Percentiles rank a stretch among this genome's conserved stretches.
Evolutionary conservation across 2,329 filamentous ascomycete species (phyloP).

Genomic region (Bipolaris cookei): DNA sequence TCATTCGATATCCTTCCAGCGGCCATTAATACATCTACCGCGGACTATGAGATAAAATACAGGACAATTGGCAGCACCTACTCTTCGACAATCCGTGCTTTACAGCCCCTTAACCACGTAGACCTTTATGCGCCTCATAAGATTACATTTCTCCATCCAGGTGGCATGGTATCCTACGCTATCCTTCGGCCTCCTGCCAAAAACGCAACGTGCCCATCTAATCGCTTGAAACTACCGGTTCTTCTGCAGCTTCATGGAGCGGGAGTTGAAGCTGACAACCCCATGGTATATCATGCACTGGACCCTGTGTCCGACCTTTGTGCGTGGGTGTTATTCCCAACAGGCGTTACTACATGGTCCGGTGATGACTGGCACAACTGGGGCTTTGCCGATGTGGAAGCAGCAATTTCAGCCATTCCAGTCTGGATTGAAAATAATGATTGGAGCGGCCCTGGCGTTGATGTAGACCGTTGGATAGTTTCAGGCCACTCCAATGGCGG

Average conservation of each 20-base stretch:
- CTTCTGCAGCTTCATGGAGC: constrained; percentile 63
- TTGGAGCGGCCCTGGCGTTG: constrained; percentile 58
- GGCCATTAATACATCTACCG: constrained; percentile 28
- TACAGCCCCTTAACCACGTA: constrained; percentile 35
- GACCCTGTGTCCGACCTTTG: constrained; percentile 59
- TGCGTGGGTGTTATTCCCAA: constrained; percentile 63
- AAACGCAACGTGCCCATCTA: constrained; percentile 41
- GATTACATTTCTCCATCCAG: constrained; percentile 61
- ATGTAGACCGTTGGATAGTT: constrained; percentile 59
- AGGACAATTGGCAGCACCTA: constrained; percentile 18
- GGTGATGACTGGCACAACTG: constrained; percentile 68
- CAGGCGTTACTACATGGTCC: constrained; percentile 64
- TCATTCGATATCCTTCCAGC: constrained; percentile 44
- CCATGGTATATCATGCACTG: constrained; percentile 55
- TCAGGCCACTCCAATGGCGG: constrained; percentile 66
- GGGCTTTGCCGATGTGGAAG: constrained; percentile 63
- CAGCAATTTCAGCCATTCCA: constrained; percentile 57
- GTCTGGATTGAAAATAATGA: constrained; percentile 56
- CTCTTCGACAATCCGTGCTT: constrained; percentile 29
- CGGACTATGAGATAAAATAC: constrained; percentile 39
- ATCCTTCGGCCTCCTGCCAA: constrained; percentile 61
- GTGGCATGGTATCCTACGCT: constrained; percentile 62
- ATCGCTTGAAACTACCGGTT: constrained; percentile 51
- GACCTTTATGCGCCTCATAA: constrained; percentile 56
- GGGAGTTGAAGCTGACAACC: constrained; percentile 60